Base-by-base conservation (phyloP, 495 filamentous ascomycete genomes). In the Trichoderma asperelloides region DNA sequence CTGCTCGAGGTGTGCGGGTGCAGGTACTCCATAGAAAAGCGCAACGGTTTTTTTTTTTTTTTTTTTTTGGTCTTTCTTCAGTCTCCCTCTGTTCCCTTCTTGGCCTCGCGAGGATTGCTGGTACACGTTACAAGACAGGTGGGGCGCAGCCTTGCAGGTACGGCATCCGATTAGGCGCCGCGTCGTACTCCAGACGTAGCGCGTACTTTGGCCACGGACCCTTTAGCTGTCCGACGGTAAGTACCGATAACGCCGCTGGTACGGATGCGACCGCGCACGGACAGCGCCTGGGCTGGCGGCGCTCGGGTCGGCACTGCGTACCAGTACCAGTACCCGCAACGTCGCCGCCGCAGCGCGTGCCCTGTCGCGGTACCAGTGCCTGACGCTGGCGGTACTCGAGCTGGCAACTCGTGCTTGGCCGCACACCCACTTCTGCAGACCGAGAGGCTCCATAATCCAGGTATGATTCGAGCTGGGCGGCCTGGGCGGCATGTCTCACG, bases 111-210 rank as follows among this genome's bases (percentile, higher is more conserved):
- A 47, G 43, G 49, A 60, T 18, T 11, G 21, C 18, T 21, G 18
- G 47, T 51, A 51, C 47, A 18, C n/a, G 47, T 21, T 60, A 60
- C 55, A 28, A 18, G 55, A 11, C 55, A 25, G 16, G 55, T 60
- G 55, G 55, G 55, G 55, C 55, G 25, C 55, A 60, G 55, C 55
- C 55, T 60, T 30, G 55, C 55, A 60, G 55, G 55, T 21, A 60
- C 25, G 55, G 55, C 55, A 60, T 60, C 55, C 55, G 55, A 60
- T 60, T 60, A 60, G 55, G 55, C 55, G 55, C 55, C 55, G 55
- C 55, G 23, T 21, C 9, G 25, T 60, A 60, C 25, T 15, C 23
- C 55, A 60, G 9, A 60, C 55, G 28, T 16, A 5, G 25, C 13
- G 23, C 55, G 55, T 30, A 60, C 55, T 13, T 3, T 1, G 12